A percentile compares a stretch with the other conserved stretches of the same genome.
Conservation (phyloP, 2,329 filamentous ascomycete species). For the Fusarium annulatum region DNA sequence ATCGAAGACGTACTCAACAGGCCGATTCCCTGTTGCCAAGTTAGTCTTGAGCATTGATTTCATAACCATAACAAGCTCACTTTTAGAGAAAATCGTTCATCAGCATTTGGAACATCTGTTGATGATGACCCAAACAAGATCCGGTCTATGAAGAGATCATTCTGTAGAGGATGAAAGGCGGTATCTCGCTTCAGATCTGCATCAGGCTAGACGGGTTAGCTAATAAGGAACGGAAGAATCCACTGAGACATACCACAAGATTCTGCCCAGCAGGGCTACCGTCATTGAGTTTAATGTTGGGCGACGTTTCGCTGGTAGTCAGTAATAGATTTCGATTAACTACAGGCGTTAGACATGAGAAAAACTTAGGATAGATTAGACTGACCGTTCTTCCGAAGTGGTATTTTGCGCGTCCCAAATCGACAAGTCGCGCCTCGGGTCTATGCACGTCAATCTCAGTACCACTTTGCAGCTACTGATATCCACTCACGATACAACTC, state of each 20-base stretch:
- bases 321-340: not conserved
- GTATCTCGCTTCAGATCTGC: not conserved
- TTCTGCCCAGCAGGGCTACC: not conserved
- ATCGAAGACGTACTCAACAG: conserved; percentile 17
- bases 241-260: not conserved
- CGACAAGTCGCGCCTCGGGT: conserved; percentile 17
- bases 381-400: conserved; percentile 32
- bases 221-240: fast-evolving
- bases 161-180: not conserved
- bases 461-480: fast-evolving
- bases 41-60: not conserved
- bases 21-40: conserved; percentile 26
- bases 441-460: conserved; percentile 1
- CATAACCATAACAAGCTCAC: not conserved
- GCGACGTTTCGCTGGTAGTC: fast-evolving
- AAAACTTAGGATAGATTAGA: not conserved
- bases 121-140: conserved; percentile 7
- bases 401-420: conserved; percentile 37
- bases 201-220: not conserved
- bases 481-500: conserved; percentile 26
- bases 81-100: conserved; percentile 27
- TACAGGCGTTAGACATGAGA: not conserved
- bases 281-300: not conserved
- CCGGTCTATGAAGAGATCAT: conserved; percentile 30
- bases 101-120: not conserved